Base-by-base conservation (phyloP, 2,329 filamentous ascomycete genomes). In the Aspergillus brasiliensis region DNA sequence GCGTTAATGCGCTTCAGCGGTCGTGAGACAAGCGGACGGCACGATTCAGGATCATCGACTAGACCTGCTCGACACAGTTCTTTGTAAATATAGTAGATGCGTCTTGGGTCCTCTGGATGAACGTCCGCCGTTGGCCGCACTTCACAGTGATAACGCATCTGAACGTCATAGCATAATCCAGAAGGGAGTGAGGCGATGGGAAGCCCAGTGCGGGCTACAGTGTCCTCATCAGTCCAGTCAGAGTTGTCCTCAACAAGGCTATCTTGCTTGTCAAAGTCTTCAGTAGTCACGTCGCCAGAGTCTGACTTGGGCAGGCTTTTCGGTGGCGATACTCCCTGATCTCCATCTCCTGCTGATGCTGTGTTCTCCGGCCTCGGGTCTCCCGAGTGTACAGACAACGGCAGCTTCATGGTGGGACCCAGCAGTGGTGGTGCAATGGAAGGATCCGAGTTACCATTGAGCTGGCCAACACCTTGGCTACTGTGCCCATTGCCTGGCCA, bases 91-190 rank as follows among this genome's bases (percentile, higher is more conserved):
- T 91, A 89, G 69, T 93, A 91, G 61, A 99, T 97, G 13, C 95
- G 88, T 27, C 92, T 84, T 1, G 95, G 95, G 69, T 99, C 95
- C 75, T 99, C 95, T 0, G 95, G 95, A 71, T 99, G 95, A 54
- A 96, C 89, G 21, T 94, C 89, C 17, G 80, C 76, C 3, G 80
- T 78, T 3, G 83, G 80, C 17, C 91, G 88, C 15, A 91, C 88
- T 72, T 97, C 96, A 57, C 92, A 91, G 74, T 99, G 95, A 62
- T 96, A 90, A 62, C 95, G 92, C 95, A 99, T 99, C 31, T 94
- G 87, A 59, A 91, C 88, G 78, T 99, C 95, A 73, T 98, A 99
- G 66, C 91, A 94, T 62, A 90, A 87, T 3, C 91, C 91, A 0
- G 90, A 93, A 0, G 89, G 86, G 1, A 91, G 80, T 25, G 86